Percentiles rank a stretch among this genome's conserved stretches.
Evolutionary conservation across 1,284 basidiomycete species (phyloP).

Genomic region (Salmacisia buchloeana): DNA sequence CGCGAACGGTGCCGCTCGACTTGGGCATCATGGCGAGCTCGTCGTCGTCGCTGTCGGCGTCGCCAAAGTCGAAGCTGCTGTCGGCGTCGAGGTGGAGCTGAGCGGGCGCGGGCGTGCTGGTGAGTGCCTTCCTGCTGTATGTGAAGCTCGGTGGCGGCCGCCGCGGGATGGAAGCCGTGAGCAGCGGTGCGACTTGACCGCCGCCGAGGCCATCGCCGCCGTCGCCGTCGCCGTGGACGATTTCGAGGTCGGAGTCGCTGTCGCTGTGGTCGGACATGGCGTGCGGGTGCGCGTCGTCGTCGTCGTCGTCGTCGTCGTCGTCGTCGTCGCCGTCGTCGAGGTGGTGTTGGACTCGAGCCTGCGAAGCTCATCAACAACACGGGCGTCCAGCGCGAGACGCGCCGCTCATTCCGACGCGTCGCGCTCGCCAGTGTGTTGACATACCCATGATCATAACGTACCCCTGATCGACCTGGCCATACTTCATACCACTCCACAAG

Average conservation of each 20-base stretch:
- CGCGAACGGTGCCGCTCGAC: slow-evolving; percentile 5
- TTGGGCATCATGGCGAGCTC: neutral
- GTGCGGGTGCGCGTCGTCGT: neutral
- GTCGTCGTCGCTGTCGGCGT: neutral
- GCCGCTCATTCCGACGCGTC: neutral
- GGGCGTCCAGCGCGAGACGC: neutral
- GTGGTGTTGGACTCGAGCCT: too few relatives aligned
- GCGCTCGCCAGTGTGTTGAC: neutral
- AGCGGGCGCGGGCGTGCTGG: neutral
- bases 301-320: neutral
- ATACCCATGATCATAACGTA: neutral
- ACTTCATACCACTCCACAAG: neutral
- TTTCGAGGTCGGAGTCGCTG: slow-evolving; percentile 1
- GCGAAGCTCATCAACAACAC: neutral
- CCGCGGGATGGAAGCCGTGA: neutral
- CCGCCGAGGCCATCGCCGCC: too few relatives aligned
- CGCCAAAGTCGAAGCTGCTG: too few relatives aligned
- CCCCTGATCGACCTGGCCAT: neutral
- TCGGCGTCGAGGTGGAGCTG: neutral
- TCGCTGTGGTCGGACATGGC: neutral
- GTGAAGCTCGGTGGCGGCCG: neutral
- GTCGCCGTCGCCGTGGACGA: neutral
- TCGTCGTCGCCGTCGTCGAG: neutral
- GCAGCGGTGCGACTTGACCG: too few relatives aligned
- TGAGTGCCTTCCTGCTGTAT: neutral